Evolutionary conservation across 2,329 filamentous ascomycete genomes (phyloP), one percentile per base, ranked within the genome.

Genomic region (Plenodomus tracheiphilus): DNA sequence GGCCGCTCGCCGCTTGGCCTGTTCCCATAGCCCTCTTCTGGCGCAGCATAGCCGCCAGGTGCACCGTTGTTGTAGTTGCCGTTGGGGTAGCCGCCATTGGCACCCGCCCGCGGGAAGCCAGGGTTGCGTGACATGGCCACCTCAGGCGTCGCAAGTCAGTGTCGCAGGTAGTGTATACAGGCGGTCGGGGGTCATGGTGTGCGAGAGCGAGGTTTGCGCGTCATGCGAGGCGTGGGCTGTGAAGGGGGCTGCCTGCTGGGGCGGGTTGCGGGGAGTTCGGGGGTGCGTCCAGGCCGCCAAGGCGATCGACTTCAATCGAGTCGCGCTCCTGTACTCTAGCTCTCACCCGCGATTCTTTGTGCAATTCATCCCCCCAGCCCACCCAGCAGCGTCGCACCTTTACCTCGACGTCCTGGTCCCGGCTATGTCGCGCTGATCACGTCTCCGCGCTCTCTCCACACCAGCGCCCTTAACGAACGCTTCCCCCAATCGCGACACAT

Each of bases 31-130:
- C 50, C 58, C 38, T 53, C 43, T 43, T 51, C 53, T 15, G 54
- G 40, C 30, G 53, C 51, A 41, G 61, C 62, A 28, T 64, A 64
- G 46, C 45, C 53, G 20, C 52, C 61, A 40, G 64, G 62, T 42
- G 51, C 54, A 21, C 57, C 59, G 20, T 56, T 57, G 43, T 47
- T 52, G 54, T 62, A 50, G 43, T 22, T 42, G 43, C 39, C 43
- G 17, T 77, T 77, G 28, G 70, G 61, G 56, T 74, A 73, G 41
- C 60, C 58, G 21, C 70, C 70, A 47, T 73, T 71, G 39, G 64
- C 47, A 39, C 66, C 64, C 45, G 62, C 51, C 53, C 65, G 66
- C 51, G 60, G 48, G 55, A 63, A 66, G 52, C 61, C 66, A 39
- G 66, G 68, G 41, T 61, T 61, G 53, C 68, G 70, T 49, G 70